These are phyloP conservation scores for Retiboletus flavoniger DNA, from an alignment of 1,284 basidiomycete species.

Conservation along the genomic window DNA sequence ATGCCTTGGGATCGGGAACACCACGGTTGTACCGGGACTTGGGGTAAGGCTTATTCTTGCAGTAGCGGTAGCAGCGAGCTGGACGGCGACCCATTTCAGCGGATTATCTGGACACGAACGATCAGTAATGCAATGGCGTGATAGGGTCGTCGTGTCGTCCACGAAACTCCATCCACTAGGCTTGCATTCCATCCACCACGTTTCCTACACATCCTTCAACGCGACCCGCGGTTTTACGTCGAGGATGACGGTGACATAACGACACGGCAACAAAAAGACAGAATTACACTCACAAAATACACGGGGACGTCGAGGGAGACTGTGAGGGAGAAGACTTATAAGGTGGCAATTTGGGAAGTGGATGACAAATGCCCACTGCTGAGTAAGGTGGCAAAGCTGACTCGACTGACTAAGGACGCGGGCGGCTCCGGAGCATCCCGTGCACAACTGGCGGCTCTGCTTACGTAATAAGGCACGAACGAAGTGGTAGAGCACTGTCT, in stretches of 20 bases:
- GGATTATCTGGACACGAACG: constrained; percentile 12
- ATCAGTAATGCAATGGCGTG: constrained; percentile 8
- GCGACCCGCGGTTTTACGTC: neutral
- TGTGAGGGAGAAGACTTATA: constrained; percentile 15
- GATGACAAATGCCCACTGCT: constrained; percentile 23
- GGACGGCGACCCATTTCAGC: constrained; percentile 87
- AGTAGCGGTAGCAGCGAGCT: constrained; percentile 95
- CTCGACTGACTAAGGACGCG: constrained; percentile 1
- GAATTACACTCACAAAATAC: constrained; percentile 22
- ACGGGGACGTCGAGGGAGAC: constrained; percentile 11
- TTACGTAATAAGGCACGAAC: too few species aligned
- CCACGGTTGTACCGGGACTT: constrained; percentile 98
- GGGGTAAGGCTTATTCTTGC: constrained; percentile 97
- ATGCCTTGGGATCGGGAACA: constrained; percentile 90
- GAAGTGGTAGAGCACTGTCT: too few species aligned
- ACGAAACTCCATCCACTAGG: constrained; percentile 7
- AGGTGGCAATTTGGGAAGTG: constrained; percentile 18
- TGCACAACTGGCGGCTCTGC: too few species aligned
- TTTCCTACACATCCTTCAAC: neutral
- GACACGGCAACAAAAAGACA: neutral
- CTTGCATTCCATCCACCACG: constrained; percentile 16
- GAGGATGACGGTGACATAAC: neutral
- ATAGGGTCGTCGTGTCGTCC: neutral
- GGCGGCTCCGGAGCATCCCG: too few species aligned
- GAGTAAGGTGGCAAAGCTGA: constrained; percentile 19